Evolutionary conservation across 257 asterid species (phyloP).

Genomic region (Solanum raphanifolium): DNA sequence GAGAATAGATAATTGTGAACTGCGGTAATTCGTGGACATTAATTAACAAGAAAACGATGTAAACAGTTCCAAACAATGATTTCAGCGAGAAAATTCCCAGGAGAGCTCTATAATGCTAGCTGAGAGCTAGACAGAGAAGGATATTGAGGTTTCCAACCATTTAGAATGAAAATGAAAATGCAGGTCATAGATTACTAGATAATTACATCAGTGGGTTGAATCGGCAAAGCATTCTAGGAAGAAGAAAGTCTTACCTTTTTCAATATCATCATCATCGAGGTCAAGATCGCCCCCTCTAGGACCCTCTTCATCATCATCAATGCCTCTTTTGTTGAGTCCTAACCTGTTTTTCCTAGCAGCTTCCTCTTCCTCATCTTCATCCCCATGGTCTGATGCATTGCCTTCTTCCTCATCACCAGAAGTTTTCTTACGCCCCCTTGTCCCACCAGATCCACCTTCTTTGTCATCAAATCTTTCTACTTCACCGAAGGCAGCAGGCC

Average conservation of each 20-base stretch:
- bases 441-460: slow-evolving; percentile 63
- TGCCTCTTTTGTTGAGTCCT: slow-evolving; percentile 50
- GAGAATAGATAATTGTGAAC: neutral
- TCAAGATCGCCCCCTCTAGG: slow-evolving; percentile 97
- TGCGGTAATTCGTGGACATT: neutral
- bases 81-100: neutral
- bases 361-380: slow-evolving; percentile 95
- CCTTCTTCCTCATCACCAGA: slow-evolving; percentile 75
- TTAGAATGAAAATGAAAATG: neutral
- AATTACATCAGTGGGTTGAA: neutral
- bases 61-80: neutral
- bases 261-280: slow-evolving; percentile 88
- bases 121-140: neutral
- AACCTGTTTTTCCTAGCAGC: slow-evolving; percentile 58
- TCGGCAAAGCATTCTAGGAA: neutral
- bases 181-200: neutral
- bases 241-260: slow-evolving; percentile 51
- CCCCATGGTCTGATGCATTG: slow-evolving; percentile 82
- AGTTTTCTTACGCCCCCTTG: slow-evolving; percentile 65
- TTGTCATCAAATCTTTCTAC: slow-evolving; percentile 64
- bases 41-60: neutral
- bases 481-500: slow-evolving; percentile 96
- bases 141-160: neutral
- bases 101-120: neutral
- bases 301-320: slow-evolving; percentile 96